Conservation (phyloP, 2,329 filamentous ascomycete genomes). For the Lecanicillium sp. region DNA sequence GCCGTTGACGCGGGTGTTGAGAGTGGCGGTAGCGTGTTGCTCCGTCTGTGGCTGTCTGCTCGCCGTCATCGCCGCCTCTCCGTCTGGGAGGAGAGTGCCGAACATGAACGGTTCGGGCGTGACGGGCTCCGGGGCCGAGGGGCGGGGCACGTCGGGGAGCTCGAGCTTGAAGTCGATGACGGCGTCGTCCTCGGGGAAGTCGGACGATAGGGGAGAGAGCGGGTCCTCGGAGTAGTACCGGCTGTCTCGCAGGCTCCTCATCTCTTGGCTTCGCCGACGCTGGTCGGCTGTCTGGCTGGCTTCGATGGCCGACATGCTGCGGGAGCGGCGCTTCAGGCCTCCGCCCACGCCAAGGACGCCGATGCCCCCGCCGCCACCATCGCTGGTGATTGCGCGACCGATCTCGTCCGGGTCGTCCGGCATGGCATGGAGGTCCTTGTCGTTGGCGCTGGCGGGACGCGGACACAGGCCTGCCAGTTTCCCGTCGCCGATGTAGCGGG, state of each 20-base stretch:
- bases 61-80: constrained; percentile 1
- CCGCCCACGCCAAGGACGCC: no score
- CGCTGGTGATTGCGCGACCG: constrained; percentile 56
- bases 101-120: not conserved
- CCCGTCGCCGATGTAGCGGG: constrained; percentile 25
- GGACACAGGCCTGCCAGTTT: constrained; percentile 52
- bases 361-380: constrained; percentile 39
- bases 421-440: constrained; percentile 29
- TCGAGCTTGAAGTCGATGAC: constrained; percentile 4
- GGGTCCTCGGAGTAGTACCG: constrained; percentile 44
- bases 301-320: constrained; percentile 51
- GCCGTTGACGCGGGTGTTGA: constrained; percentile 5
- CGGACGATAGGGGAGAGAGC: constrained; percentile 45
- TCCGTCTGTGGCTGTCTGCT: no score
- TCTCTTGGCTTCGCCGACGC: constrained; percentile 56
- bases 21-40: not conserved
- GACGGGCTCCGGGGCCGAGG: not conserved
- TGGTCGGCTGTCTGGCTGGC: constrained; percentile 26
- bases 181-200: constrained; percentile 32
- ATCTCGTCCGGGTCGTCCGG: constrained; percentile 46
- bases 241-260: constrained; percentile 58
- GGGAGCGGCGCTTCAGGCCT: constrained; percentile 48
- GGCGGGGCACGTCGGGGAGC: constrained; percentile 1
- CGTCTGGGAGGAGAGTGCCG: constrained; percentile 1
- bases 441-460: constrained; percentile 55